Base-by-base conservation (phyloP, 495 filamentous ascomycete species). In the Penicillium odoratum region DNA sequence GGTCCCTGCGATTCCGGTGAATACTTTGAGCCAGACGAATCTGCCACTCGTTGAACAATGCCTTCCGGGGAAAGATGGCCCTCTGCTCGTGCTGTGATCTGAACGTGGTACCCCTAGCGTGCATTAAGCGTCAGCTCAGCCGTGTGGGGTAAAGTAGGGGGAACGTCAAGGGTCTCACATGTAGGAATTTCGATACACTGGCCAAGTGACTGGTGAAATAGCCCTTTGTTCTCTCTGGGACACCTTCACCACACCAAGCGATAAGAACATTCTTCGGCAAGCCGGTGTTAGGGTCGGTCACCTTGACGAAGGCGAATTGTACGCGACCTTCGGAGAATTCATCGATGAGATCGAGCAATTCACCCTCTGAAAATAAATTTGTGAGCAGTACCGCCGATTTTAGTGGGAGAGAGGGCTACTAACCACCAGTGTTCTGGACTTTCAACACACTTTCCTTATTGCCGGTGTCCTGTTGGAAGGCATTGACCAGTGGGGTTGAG, bases 171-270 rank as follows among this genome's bases (percentile, higher is more conserved):
- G 6, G 26, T 30, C 81, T 74, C 74, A 88, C 85, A 77, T 96
- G 92, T 28, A 99, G 80, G 55, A 96, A 80, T 71, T 95, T 97
- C 31, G 91, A 86, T 29, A 97, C 91, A 16, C 90, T 85, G 57
- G 90, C 85, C 18, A 93, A 72, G 76, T 99, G 92, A 68, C 92
- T 97, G 34, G 91, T 97, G 66, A 98, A 99, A 69, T 98, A 98
- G 26, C 94, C 94, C 69, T 98, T 98, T 15, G 93, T 97, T 63
- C 93, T 81, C 77, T 98, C 94, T 7, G 94, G 94, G n/a, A 99
- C 94, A 55, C 95, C 95, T 64, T 96, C 93, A 43, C 94, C 94
- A 70, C 94, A 99, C 94, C 94, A 99, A 43, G 86, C 93, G 64
- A 99, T 91, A 49, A 99, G 79, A 43, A 94, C 92, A 69, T 88